phyloP scores from a whole-genome alignment of 805 yeast genomes.

The Wickerhamiella spandovensis region DNA sequence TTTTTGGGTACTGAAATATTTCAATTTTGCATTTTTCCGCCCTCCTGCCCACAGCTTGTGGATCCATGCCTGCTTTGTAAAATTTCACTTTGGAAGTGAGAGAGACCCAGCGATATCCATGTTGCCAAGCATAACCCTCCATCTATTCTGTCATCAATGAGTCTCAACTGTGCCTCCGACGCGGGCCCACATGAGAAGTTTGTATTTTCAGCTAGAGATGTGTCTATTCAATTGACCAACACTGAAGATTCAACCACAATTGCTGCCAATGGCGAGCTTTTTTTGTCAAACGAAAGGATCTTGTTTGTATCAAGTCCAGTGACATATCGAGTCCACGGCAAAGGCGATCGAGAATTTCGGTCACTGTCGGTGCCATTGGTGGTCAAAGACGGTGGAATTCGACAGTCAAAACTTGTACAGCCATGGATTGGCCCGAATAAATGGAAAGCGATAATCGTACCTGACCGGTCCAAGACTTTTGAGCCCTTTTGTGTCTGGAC shows the following conservation, averaged over 20 bases:
- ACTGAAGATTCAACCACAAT: constrained; percentile 6
- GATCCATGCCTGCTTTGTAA: background rate
- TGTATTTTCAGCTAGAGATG: constrained; percentile 1
- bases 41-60: background rate
- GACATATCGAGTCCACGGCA: constrained; percentile 18
- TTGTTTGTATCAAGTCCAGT: constrained; percentile 5
- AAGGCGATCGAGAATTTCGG: constrained; percentile 21
- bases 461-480: constrained; percentile 13
- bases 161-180: constrained; percentile 12
- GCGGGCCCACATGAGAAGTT: background rate
- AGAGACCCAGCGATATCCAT: no score
- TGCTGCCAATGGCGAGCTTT: constrained; percentile 3
- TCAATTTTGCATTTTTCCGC: no score
- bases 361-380: constrained; percentile 15
- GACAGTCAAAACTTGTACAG: constrained; percentile 17
- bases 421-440: constrained; percentile 28
- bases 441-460: constrained; percentile 19
- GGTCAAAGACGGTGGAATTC: constrained; percentile 9
- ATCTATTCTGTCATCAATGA: constrained; percentile 9
- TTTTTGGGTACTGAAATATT: no score
- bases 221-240: constrained; percentile 4
- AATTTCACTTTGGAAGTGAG: no score
- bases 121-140: no score
- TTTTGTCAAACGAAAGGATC: constrained; percentile 15
- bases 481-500: constrained; percentile 20